Conservation (phyloP, 345 rosid species). For the Citrus hindsii region DNA sequence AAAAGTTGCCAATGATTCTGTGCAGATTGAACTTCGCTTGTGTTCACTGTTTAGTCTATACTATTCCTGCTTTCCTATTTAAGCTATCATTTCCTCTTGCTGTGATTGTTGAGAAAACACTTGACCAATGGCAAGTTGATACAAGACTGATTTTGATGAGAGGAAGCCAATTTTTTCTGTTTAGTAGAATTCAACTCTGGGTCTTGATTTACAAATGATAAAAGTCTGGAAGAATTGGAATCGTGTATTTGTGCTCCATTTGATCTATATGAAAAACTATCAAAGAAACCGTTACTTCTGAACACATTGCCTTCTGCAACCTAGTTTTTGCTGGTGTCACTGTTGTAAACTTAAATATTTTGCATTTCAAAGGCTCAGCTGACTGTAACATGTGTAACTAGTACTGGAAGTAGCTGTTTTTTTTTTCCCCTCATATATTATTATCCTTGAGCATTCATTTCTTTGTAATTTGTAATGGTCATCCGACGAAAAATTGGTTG, state of each 20-base stretch:
- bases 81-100: neutral
- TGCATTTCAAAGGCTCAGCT: neutral
- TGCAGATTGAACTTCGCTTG: neutral
- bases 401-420: neutral
- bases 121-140: neutral
- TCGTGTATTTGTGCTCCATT: neutral
- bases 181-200: neutral
- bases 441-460: neutral
- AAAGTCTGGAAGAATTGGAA: neutral
- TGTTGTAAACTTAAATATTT: too few species aligned
- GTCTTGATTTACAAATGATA: neutral
- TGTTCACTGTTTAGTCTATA: neutral
- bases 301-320: neutral
- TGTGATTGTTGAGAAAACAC: neutral
- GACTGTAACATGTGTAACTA: neutral
- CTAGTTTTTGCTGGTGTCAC: neutral
- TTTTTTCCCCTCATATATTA: neutral
- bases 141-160: neutral
- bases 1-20: neutral
- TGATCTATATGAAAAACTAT: neutral
- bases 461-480: neutral
- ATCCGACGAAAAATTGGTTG: conserved; percentile 25
- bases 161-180: neutral
- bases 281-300: neutral
- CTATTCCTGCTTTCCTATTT: neutral